phyloP scores from a whole-genome alignment of 2,329 filamentous ascomycete genomes.

The Erysiphe neolycopersici region DNA sequence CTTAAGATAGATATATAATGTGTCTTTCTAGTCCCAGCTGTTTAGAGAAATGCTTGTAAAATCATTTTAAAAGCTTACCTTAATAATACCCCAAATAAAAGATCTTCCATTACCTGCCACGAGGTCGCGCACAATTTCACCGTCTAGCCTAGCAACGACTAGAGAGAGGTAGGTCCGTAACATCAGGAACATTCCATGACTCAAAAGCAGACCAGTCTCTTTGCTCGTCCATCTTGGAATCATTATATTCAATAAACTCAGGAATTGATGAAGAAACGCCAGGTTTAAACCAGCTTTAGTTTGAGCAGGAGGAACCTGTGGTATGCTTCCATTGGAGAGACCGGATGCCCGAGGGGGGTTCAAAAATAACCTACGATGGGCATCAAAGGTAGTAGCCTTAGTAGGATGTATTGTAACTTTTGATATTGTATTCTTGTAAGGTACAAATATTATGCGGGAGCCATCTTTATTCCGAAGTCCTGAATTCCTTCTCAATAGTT shows the following conservation, averaged over 20 bases:
- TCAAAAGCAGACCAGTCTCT: slow-evolving; percentile 69
- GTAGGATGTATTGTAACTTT: slow-evolving; percentile 81
- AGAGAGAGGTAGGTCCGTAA: slow-evolving; percentile 82
- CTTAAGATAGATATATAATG: too few species aligned
- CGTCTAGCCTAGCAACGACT: slow-evolving; percentile 75
- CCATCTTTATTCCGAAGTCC: slow-evolving; percentile 87
- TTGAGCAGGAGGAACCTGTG: slow-evolving; percentile 56
- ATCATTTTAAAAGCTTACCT: slow-evolving; percentile 21
- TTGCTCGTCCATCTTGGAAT: slow-evolving; percentile 89
- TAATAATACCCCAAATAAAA: slow-evolving; percentile 69
- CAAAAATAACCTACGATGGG: slow-evolving; percentile 74
- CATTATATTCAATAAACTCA: slow-evolving; percentile 93
- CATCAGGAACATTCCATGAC: slow-evolving; percentile 73
- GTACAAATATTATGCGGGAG: slow-evolving; percentile 80
- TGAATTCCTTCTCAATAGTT: slow-evolving; percentile 71
- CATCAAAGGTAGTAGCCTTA: slow-evolving; percentile 85
- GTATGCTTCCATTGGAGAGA: slow-evolving; percentile 34
- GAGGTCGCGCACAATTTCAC: slow-evolving; percentile 83
- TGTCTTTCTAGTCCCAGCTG: too few species aligned
- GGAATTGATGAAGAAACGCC: slow-evolving; percentile 87
- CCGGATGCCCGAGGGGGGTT: slow-evolving; percentile 70
- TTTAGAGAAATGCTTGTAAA: neutral
- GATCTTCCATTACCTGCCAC: slow-evolving; percentile 80
- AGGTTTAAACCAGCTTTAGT: slow-evolving; percentile 87
- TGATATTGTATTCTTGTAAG: slow-evolving; percentile 63